Base-by-base conservation (phyloP, 2,329 filamentous ascomycete genomes). In the Cordyceps fumosorosea region DNA sequence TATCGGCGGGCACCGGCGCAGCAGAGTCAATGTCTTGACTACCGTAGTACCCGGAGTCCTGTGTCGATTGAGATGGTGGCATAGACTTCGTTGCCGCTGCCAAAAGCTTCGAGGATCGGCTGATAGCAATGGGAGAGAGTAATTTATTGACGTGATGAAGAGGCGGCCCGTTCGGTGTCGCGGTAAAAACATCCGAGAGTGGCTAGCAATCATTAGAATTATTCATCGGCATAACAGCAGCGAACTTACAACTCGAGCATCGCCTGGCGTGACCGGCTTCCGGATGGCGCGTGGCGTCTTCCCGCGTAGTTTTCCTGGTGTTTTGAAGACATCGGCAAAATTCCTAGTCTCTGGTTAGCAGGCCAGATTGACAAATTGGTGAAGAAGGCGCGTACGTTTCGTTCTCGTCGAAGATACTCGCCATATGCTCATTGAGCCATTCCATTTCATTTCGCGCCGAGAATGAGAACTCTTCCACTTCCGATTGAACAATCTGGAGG, bases 361-460 rank as follows among this genome's bases (percentile, higher is more conserved):
- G 60, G 63, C 18, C 18, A 34, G 11, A 40, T 26, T 45, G 57
- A 58, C 37, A 16, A 58, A 62, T 5, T 11, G 22, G 51, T 26
- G 53, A 29, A 18, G 48, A 40, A 32, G 56, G 67, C 45, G 58
- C 72, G 70, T 84, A 97, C 95, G 92, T 85, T 76, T 93, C 86
- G 71, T 92, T 89, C 69, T 89, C 87, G 69, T 87, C 89, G 73
- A 98, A 96, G 70, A 99, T 91, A 66, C 96, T 91, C 56, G 86
- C 86, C 93, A 99, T 97, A 75, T 99, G 95, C 77, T 98, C 95
- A 71, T 99, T 98, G 69, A 99, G 81, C 95, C 95, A 99, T 73
- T 98, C 93, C 71, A 98, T 80, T 74, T 99, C 95, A 76, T 98
- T 96, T 63, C 90, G 86, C 65, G 91, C 93, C 34, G 92, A 91